A percentile compares a stretch with the other conserved stretches of the same genome.
These are phyloP conservation scores for Clathrospora elynae DNA, from an alignment of 2,329 filamentous ascomycete genomes.

Conservation along the genomic window DNA sequence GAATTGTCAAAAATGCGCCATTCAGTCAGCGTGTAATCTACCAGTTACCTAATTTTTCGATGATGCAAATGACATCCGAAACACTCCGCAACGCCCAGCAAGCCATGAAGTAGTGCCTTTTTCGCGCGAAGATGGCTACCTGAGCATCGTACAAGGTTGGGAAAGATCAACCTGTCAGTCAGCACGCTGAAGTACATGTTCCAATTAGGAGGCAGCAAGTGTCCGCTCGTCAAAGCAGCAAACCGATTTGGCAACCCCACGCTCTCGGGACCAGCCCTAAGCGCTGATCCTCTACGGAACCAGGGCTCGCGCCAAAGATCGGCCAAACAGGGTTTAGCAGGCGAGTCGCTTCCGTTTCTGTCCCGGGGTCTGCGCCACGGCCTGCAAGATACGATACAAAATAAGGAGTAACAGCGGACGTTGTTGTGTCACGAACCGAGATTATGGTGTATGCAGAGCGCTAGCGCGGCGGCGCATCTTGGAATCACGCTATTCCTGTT, in stretches of 20 bases:
- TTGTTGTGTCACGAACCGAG: constrained; percentile 10
- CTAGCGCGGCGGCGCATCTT: too few species aligned
- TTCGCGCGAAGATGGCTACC: constrained; percentile 15
- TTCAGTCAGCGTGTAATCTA: constrained; percentile 13
- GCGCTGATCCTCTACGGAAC: constrained; percentile 24
- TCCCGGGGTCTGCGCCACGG: constrained; percentile 11
- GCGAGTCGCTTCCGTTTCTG: constrained; percentile 11
- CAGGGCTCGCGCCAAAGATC: constrained; percentile 14
- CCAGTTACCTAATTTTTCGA: constrained; percentile 6
- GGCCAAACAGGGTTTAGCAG: constrained; percentile 16
- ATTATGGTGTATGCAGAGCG: too few species aligned
- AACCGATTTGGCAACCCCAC: constrained; percentile 27
- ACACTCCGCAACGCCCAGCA: constrained; percentile 10
- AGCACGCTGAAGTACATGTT: constrained; percentile 5
- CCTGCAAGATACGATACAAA: constrained; percentile 7
- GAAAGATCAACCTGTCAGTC: constrained; percentile 18
- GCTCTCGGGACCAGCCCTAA: constrained; percentile 28
- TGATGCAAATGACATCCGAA: constrained; percentile 13
- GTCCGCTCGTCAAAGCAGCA: constrained; percentile 14
- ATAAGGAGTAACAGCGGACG: not conserved
- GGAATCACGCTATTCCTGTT: constrained; percentile 15
- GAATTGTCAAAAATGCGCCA: constrained; percentile 11
- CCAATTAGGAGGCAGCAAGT: constrained; percentile 25
- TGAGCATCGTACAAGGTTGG: constrained; percentile 10
- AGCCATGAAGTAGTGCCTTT: constrained; percentile 1